Evolutionary conservation across 2,329 filamentous ascomycete genomes (phyloP).

Genomic region (Botrytis medusae): DNA sequence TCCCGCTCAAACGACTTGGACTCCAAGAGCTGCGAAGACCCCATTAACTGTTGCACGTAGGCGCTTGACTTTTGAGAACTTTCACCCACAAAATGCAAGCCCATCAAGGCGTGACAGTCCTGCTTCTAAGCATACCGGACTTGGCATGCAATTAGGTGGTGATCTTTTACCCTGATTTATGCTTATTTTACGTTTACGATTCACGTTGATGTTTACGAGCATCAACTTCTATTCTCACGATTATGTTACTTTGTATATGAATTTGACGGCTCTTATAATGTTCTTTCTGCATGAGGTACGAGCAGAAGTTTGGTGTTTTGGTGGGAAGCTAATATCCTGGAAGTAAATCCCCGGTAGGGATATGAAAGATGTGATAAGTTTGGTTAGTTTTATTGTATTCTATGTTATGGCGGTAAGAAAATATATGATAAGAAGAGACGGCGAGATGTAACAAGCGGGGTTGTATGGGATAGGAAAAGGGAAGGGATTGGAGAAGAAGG

Average conservation of each 20-base stretch:
- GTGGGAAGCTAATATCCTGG: slow-evolving; percentile 13
- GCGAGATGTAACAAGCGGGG: background rate
- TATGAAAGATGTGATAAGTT: background rate
- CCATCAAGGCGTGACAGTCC: slow-evolving; percentile 27
- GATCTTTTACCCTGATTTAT: slow-evolving; percentile 53
- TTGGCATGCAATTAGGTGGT: slow-evolving; percentile 66
- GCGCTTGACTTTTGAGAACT: slow-evolving; percentile 37
- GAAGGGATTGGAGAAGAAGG: background rate
- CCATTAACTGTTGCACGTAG: slow-evolving; percentile 34
- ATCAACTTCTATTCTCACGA: slow-evolving; percentile 53
- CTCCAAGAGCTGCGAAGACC: slow-evolving; percentile 36
- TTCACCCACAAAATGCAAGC: slow-evolving; percentile 28
- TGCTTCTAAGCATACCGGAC: slow-evolving; percentile 48
- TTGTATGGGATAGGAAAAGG: background rate
- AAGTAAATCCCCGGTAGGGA: background rate
- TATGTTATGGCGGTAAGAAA: slow-evolving; percentile 8
- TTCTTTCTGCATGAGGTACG: slow-evolving; percentile 14
- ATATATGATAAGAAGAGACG: background rate
- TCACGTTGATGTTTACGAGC: slow-evolving; percentile 17
- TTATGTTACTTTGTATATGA: slow-evolving; percentile 44
- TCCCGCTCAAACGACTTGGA: slow-evolving; percentile 84
- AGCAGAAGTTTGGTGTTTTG: slow-evolving; percentile 20
- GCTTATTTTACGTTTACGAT: slow-evolving; percentile 11
- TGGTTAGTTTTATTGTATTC: slow-evolving; percentile 14
- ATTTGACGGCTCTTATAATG: slow-evolving; percentile 24